Evolutionary conservation across 495 filamentous ascomycete species (phyloP).

Genomic region (Talaromyces borbonicus): DNA sequence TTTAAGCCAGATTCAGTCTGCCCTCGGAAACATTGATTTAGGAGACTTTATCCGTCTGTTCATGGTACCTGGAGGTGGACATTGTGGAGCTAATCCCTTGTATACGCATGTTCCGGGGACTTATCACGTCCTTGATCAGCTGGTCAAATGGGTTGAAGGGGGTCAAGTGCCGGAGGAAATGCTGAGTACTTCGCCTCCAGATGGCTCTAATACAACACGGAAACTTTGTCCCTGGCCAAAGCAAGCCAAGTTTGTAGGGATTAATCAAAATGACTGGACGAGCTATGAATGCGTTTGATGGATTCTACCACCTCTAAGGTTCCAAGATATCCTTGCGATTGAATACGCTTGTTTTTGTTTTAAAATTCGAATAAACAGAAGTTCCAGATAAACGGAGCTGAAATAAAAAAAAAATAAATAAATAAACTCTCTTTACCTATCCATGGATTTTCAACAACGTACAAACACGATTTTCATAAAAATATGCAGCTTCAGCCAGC

Average conservation of each 20-base stretch:
- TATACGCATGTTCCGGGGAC: slow-evolving; percentile 25
- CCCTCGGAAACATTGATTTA: slow-evolving; percentile 17
- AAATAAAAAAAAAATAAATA: too few relatives aligned
- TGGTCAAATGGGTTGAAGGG: slow-evolving; percentile 24
- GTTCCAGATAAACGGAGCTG: too few relatives aligned
- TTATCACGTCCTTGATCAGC: slow-evolving; percentile 21
- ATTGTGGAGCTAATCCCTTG: slow-evolving; percentile 23
- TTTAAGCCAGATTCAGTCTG: slow-evolving; percentile 21
- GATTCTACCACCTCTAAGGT: too few relatives aligned
- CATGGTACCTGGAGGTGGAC: slow-evolving; percentile 30
- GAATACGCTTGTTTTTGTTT: too few relatives aligned
- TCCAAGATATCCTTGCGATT: too few relatives aligned
- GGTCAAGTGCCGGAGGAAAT: slow-evolving; percentile 13
- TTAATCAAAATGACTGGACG: background rate
- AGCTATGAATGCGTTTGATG: too few relatives aligned
- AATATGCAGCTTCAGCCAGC: too few relatives aligned
- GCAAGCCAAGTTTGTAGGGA: background rate
- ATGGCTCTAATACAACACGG: slow-evolving; percentile 20
- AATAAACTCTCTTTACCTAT: too few relatives aligned
- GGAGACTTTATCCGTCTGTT: slow-evolving; percentile 26
- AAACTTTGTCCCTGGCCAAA: slow-evolving; percentile 30
- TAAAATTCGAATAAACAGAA: too few relatives aligned
- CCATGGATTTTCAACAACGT: too few relatives aligned
- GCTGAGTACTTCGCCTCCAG: slow-evolving; percentile 18
- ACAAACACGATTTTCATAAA: too few relatives aligned